Base-by-base conservation (phyloP, 1,284 basidiomycete species). In the Heliocybe sulcata region DNA sequence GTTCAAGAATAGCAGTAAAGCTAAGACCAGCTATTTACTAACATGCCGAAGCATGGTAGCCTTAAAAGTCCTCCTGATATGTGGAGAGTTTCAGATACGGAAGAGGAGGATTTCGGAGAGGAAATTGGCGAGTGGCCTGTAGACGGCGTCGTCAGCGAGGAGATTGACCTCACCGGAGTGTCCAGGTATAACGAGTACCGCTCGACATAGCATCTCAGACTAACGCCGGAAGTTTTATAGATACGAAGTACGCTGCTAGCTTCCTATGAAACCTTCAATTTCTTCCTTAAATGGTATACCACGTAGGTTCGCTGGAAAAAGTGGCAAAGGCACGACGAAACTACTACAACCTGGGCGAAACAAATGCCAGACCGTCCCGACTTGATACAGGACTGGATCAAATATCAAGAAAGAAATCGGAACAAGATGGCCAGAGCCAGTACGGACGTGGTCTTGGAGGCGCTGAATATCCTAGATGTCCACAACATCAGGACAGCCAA, bases 321-420 rank as follows among this genome's bases (percentile, higher is more conserved):
- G 50, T 75, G 73, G 73, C 58, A 62, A 16, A 71, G 73, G 38
- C 23, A 20, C 14, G 72, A 75, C 55, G 70, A 66, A 11, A 70
- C 73, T 23, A 72, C 74, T 56, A 75, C 74, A 19, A 75, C 74
- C 12, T 75, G 74, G 74, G 60, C 68, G 56, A 59, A 58, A 27
- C 61, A 61, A 12, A 59, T 59, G 10, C 57, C 60, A 16, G 63
- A 64, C 38, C 56, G 58, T 23, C 27, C 31, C 19, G 53, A 59
- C 3, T 51, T 70, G 47, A 55, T 71, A 51, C 56, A 48, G 3
- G 19, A 33, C 12, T 75, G 74, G 74, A 59, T 68, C 20, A 55
- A 55, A 16, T 23, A 14, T 29, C 47, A 49, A 26, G 47, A 20
- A 26, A 29, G 25, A 11, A 49, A 49, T 25, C 47, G 47, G 47